Base-by-base conservation (phyloP, 1,139 yeast species). In the Candida labiduridarum region DNA sequence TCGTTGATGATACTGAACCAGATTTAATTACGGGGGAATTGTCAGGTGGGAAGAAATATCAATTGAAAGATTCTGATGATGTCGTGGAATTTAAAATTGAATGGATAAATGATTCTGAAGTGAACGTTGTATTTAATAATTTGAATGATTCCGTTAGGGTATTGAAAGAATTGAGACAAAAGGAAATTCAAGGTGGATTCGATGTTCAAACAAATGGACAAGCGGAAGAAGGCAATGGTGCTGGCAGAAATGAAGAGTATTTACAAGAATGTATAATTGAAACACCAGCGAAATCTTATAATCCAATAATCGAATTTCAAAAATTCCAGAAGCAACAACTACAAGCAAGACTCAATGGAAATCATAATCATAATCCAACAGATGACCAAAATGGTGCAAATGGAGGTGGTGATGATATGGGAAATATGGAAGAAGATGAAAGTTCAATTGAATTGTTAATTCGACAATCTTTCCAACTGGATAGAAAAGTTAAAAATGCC, bases 71-170 rank as follows among this genome's bases (percentile, higher is more conserved):
- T 1, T 54, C 62, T 25, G 68, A 65, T 34, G 63, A 68, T 3
- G 72, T 67, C 47, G 54, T 66, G 14, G 63, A 61, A 18, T 84
- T 80, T 63, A 68, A 72, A 47, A 66, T 86, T 27, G 85, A 87
- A 59, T 87, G 95, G 95, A 77, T 87, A 44, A 82, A 87, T 60
- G 95, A 87, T 62, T 62, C 79, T 14, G 71, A 82, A 1, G 78
- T 85, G 27, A 83, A 82, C 52, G 63, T 85, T 14, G 82, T 78
- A 2, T 87, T 83, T 60, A 67, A 70, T 34, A 68, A 74, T 22
- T 76, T 71, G 44, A 80, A 75, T 30, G 72, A 71, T 12, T 76
- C 83, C 2, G 52, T 59, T 3, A 67, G 64, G 33, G 86, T 84
- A 0, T 67, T 78, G 46, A 55, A 49, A 6, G 51, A 57, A 30